phyloP scores from a whole-genome alignment of 2,329 filamentous ascomycete species.

The Microsporum audouinii region DNA sequence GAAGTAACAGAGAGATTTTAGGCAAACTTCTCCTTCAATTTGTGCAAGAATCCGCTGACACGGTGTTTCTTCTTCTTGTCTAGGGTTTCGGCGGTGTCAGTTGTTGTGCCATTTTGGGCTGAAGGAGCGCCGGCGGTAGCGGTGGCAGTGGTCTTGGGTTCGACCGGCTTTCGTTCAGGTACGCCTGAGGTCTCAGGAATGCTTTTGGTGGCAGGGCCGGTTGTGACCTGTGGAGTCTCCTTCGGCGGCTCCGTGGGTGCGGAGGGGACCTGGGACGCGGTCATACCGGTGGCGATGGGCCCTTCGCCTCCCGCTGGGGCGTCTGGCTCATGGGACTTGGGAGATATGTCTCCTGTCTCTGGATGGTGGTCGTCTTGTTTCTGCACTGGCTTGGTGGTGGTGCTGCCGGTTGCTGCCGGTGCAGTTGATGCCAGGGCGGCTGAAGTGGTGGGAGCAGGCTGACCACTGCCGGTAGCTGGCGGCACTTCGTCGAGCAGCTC shows the following conservation, averaged over 20 bases:
- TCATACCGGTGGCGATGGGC: background rate
- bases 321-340: slow-evolving; percentile 19
- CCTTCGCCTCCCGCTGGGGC: slow-evolving; percentile 15
- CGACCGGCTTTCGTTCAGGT: slow-evolving; percentile 11
- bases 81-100: slow-evolving; percentile 22
- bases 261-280: slow-evolving; percentile 1
- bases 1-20: background rate
- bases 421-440: slow-evolving; percentile 24
- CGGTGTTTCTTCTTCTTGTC: slow-evolving; percentile 59
- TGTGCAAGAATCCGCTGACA: slow-evolving; percentile 49
- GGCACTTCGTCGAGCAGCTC: slow-evolving; percentile 52
- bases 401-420: slow-evolving; percentile 7
- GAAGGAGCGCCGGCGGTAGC: slow-evolving; percentile 14
- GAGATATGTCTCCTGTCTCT: slow-evolving; percentile 13
- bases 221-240: slow-evolving; percentile 7
- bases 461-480: slow-evolving; percentile 26
- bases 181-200: slow-evolving; percentile 12
- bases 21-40: slow-evolving; percentile 44
- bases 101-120: slow-evolving; percentile 10
- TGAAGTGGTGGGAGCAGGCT: slow-evolving; percentile 27
- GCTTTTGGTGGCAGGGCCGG: slow-evolving; percentile 16
- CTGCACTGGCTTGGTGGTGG: background rate
- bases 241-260: slow-evolving; percentile 4
- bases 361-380: slow-evolving; percentile 8
- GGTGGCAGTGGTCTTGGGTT: slow-evolving; percentile 14